Evolutionary conservation across 2,329 filamentous ascomycete species (phyloP).

Genomic region (Monilinia vaccinii-corymbosi): DNA sequence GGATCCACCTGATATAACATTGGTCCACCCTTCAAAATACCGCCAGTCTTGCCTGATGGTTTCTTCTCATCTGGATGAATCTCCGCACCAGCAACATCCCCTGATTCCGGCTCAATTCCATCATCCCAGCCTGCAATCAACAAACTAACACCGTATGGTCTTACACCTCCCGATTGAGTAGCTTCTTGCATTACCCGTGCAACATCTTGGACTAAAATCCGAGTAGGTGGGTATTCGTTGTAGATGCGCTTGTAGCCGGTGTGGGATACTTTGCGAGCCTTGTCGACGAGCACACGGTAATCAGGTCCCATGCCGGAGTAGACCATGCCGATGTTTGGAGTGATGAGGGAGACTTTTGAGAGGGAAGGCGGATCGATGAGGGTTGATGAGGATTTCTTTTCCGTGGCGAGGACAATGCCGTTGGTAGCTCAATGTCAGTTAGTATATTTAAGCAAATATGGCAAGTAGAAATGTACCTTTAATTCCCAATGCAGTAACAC

Average conservation of each 20-base stretch:
- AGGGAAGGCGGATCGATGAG: conserved; percentile 92
- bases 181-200: conserved; percentile 98
- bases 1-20: conserved; percentile 99
- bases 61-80: conserved; percentile 62
- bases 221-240: conserved; percentile 99
- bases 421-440: conserved; percentile 64
- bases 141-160: conserved; percentile 92
- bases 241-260: conserved; percentile 99
- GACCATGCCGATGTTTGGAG: conserved; percentile 98
- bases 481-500: conserved; percentile 95
- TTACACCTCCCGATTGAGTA: conserved; percentile 93
- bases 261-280: conserved; percentile 95
- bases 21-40: conserved; percentile 89
- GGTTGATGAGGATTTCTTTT: conserved; percentile 98
- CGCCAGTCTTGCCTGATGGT: conserved; percentile 78
- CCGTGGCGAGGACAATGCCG: conserved; percentile 95
- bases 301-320: conserved; percentile 99
- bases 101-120: conserved; percentile 78
- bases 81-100: conserved; percentile 45
- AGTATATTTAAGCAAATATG: neutral
- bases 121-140: conserved; percentile 97
- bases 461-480: conserved; percentile 57
- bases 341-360: conserved; percentile 96
- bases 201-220: conserved; percentile 98
- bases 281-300: conserved; percentile 95